phyloP scores from a whole-genome alignment of 1,139 yeast genomes.

The Lodderomyces oxycetoniae region DNA sequence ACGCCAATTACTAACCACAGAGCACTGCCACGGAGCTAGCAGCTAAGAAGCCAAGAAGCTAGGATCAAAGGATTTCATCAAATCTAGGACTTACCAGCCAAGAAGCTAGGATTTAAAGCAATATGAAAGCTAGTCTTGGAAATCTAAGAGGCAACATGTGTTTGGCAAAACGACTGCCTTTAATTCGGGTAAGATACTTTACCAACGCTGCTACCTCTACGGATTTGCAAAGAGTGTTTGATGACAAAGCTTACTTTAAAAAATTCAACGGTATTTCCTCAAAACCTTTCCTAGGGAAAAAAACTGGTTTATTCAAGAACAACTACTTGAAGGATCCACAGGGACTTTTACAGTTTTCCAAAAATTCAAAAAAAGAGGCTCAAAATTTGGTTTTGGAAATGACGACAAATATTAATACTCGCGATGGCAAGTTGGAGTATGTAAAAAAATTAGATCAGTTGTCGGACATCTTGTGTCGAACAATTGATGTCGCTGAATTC shows the following conservation, averaged over 20 bases:
- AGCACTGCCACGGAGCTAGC: no score
- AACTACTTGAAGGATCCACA: slow-evolving; percentile 62
- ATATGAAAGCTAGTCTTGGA: no score
- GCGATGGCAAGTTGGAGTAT: slow-evolving; percentile 47
- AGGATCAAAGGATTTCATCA: no score
- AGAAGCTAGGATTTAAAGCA: no score
- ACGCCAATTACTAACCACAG: no score
- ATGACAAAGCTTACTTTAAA: slow-evolving; percentile 40
- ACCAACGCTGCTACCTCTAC: no score
- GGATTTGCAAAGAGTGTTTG: slow-evolving; percentile 37
- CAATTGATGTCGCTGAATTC: slow-evolving; percentile 91
- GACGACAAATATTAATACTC: slow-evolving; percentile 28
- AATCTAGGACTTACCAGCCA: no score
- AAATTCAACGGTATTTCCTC: slow-evolving; percentile 21
- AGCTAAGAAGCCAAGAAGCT: no score
- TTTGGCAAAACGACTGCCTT: no score
- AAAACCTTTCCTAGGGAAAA: slow-evolving; percentile 13
- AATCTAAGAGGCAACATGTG: no score
- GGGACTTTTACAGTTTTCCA: slow-evolving; percentile 67
- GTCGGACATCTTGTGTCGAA: slow-evolving; percentile 86
- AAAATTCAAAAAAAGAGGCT: slow-evolving; percentile 59
- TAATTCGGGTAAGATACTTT: no score
- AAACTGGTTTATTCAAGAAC: slow-evolving; percentile 70
- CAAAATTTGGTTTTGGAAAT: slow-evolving; percentile 55
- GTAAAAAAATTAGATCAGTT: slow-evolving; percentile 73